Evolutionary conservation across 2,329 filamentous ascomycete species (phyloP).

Genomic region (Fusarium chlamydosporum): DNA sequence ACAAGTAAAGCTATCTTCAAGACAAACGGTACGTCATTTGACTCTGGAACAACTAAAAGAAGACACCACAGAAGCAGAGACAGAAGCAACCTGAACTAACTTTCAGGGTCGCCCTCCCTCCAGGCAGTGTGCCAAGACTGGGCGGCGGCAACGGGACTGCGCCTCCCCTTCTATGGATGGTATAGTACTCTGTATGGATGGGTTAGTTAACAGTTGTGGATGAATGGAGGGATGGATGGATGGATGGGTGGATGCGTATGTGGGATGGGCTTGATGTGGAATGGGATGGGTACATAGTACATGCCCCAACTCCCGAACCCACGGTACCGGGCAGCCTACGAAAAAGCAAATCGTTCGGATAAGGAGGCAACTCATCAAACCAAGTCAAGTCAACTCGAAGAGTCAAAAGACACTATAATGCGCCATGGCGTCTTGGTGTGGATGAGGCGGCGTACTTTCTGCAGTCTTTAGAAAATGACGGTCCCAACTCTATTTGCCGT

Average conservation of each 20-base stretch:
- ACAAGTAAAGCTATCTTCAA: background rate
- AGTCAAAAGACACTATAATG: background rate
- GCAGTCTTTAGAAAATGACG: slow-evolving; percentile 22
- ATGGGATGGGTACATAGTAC: background rate
- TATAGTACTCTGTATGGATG: no score
- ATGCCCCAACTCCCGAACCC: slow-evolving; percentile 39
- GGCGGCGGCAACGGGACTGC: slow-evolving; percentile 45
- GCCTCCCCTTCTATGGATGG: slow-evolving; percentile 12
- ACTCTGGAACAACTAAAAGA: background rate
- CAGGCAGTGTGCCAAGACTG: slow-evolving; percentile 41
- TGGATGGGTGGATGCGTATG: background rate
- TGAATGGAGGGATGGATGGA: no score
- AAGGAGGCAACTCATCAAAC: background rate
- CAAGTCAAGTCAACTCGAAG: background rate
- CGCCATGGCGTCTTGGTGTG: slow-evolving; percentile 35
- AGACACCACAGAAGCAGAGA: slow-evolving; percentile 2
- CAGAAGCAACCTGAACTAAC: slow-evolving; percentile 17
- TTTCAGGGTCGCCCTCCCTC: slow-evolving; percentile 40
- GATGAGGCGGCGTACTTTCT: slow-evolving; percentile 27
- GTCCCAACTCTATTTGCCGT: slow-evolving; percentile 45
- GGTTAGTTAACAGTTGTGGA: background rate
- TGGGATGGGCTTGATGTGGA: background rate
- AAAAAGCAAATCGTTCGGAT: slow-evolving; percentile 1
- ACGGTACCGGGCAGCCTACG: slow-evolving; percentile 33
- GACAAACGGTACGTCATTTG: slow-evolving; percentile 11